Base-by-base conservation (phyloP, 306 rosid species). In the Glycine tomentella region DNA sequence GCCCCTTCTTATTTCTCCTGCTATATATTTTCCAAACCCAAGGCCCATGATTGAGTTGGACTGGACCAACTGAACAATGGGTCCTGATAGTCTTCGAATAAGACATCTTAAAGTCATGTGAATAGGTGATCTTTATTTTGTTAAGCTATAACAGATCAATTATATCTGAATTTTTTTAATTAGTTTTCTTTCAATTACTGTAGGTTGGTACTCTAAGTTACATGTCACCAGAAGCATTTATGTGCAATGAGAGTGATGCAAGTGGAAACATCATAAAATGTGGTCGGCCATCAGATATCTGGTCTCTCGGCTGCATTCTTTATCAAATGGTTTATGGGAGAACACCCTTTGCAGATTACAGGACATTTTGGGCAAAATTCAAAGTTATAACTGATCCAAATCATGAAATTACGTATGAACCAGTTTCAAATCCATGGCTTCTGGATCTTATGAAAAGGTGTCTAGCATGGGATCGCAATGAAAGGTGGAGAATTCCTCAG, bases 291-390 rank as follows among this genome's bases (percentile, higher is more conserved):
- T 95, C 98, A 17, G 98, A 95, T 85, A 95, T 92, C 64, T 95
- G 98, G 97, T 92, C 98, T 40, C 90, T 95, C 33, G 97, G 98
- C 77, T 95, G 97, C 89, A 95, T 95, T 80, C 98, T 95, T 79
- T 95, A 92, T 82, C 97, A 95, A 88, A 95, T 95, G 98, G 97
- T 92, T 16, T 95, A 92, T 15, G 98, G 98, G 40, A 90, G 97
- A 82, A 95, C 97, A 15, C 97, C 98, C 0, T 95, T 95, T 80
- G 82, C 97, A 10, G 97, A 95, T 13, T 95, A 89, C 85, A 95
- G 90, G 87, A 95, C 98, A 76, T 92, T 92, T 82, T 92, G 97
- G 97, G 90, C 98, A 10, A 95, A 95, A 88, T 89, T 95, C 88
- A 92, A 95, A 83, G 97, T 95, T 61, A 92, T 92, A 76, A 95